Evolutionary conservation across 2,329 filamentous ascomycete species (phyloP).

Genomic region (Colletotrichum tofieldiae): DNA sequence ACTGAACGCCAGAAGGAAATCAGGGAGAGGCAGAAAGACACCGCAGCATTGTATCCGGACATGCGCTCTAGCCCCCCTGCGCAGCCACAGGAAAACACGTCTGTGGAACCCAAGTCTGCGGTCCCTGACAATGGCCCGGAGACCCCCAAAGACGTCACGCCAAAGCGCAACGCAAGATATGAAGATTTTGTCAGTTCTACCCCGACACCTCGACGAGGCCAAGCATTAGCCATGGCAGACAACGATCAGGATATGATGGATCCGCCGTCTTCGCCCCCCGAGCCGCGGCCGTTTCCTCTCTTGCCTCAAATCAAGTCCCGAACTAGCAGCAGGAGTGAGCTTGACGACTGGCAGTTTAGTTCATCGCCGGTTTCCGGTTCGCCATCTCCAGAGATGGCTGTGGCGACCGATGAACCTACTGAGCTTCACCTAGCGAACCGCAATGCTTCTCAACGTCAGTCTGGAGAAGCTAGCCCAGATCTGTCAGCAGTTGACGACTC

Average conservation of each 20-base stretch:
- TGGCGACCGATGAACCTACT: conserved; percentile 39
- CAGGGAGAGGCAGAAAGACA: conserved; percentile 79
- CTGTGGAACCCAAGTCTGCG: conserved; percentile 22
- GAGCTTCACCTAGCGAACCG: conserved; percentile 38
- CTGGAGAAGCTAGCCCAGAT: conserved; percentile 29
- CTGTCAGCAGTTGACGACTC: conserved; percentile 38
- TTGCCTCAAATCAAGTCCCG: conserved; percentile 67
- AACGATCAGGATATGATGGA: conserved; percentile 65
- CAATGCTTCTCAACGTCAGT: conserved; percentile 37
- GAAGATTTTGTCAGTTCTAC: conserved; percentile 72
- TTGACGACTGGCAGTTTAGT: conserved; percentile 68
- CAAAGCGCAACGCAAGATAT: conserved; percentile 60
- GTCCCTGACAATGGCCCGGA: conserved; percentile 40
- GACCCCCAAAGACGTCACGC: conserved; percentile 58
- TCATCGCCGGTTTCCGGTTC: conserved; percentile 71
- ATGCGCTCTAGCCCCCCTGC: conserved; percentile 69
- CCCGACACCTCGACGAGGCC: conserved; percentile 72
- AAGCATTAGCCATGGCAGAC: conserved; percentile 63
- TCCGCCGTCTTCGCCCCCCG: conserved; percentile 72
- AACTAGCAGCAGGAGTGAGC: conserved; percentile 57
- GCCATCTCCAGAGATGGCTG: conserved; percentile 53
- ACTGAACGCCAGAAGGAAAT: conserved; percentile 88
- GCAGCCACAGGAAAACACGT: conserved; percentile 37
- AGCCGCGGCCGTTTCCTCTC: conserved; percentile 68
- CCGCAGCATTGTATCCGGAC: conserved; percentile 75